phyloP scores from a whole-genome alignment of 352 stramenopile genomes.

The Globisporangium cylindrosporum region DNA sequence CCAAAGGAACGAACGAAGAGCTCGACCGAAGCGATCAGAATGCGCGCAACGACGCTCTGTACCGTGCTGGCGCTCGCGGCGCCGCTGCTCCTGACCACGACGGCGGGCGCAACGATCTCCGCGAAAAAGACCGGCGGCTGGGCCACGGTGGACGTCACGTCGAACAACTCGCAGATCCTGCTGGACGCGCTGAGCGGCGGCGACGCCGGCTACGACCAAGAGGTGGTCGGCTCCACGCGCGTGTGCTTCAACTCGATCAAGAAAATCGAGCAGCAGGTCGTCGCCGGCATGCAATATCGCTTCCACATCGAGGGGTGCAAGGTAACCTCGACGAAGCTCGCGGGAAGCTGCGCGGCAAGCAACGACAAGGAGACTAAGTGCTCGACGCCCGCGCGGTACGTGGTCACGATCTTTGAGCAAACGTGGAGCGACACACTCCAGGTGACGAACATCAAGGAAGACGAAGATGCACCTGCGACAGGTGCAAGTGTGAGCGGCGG shows the following conservation, averaged over 20 bases:
- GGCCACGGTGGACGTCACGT: constrained; percentile 1
- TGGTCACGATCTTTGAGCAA: constrained; percentile 61
- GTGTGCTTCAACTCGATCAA: constrained; percentile 42
- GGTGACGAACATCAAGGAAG: constrained; percentile 41
- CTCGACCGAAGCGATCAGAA: neutral
- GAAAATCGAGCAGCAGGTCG: constrained; percentile 37
- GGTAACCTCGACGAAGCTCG: constrained; percentile 28
- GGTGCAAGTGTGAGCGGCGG: neutral
- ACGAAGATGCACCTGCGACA: neutral
- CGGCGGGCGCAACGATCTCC: neutral
- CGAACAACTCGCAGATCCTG: constrained; percentile 5
- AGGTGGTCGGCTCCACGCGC: constrained; percentile 26
- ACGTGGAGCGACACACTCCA: constrained; percentile 62
- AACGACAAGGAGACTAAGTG: constrained; percentile 16
- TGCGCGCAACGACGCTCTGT: constrained; percentile 2
- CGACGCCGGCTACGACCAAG: constrained; percentile 22
- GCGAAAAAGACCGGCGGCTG: constrained; percentile 6
- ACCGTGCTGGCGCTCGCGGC: neutral
- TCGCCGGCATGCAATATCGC: constrained; percentile 74
- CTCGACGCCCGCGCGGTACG: constrained; percentile 31
- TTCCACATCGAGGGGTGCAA: constrained; percentile 63
- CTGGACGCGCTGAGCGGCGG: constrained; percentile 9
- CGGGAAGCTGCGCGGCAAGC: constrained; percentile 35
- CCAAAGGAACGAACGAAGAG: neutral
- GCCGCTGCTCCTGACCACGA: neutral